Evolutionary conservation across 2,329 filamentous ascomycete genomes (phyloP), one percentile per base, ranked within the genome.

Genomic region (Xylariaceae sp.): DNA sequence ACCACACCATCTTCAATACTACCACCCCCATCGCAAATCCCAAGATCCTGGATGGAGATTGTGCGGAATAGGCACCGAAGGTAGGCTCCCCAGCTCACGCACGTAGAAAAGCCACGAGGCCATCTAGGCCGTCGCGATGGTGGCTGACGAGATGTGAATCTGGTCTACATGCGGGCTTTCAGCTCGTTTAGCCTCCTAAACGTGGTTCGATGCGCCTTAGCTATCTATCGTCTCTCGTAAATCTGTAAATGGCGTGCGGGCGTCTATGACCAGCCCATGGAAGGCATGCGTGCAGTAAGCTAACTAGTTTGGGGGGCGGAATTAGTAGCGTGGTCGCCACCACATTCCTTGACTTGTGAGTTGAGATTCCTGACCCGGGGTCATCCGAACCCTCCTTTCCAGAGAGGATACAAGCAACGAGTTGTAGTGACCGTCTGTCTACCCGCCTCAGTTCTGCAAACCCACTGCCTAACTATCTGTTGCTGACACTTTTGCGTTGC

Each of bases 261-360:
- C 9, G 9, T 26, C 23, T 26, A 9, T 4, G 23, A 26, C 23
- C 23, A 26, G 23, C 32, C 32, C 6, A 10, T 37, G 32, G 32
- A 37, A 16, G 32, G 32, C 32, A 37, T 37, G 32, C 14, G 32
- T 37, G 32, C 32, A 37, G 32, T 37, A 37, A 37, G 32, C 32
- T 37, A 37, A 10, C 12, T 29, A 10, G 26, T 5, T 29, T 5
- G 26, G 12, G 32, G 32, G 9, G 32, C 14, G 32, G 32, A 14
- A 37, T 7, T 37, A 10, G 44, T 52, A 60, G 44, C 44, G 41
- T 56, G 44, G 42, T 54, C 29, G 48, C 54, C 52, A 49, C 46
- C 52, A 10, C 42, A 58, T 58, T 56, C 50, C 54, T 60, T 60
- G 57, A 52, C 52, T 40, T 54, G 57, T 58, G 60, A 62, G 54